phyloP scores from a whole-genome alignment of 2,329 filamentous ascomycete species.

The Penicillium sp. region DNA sequence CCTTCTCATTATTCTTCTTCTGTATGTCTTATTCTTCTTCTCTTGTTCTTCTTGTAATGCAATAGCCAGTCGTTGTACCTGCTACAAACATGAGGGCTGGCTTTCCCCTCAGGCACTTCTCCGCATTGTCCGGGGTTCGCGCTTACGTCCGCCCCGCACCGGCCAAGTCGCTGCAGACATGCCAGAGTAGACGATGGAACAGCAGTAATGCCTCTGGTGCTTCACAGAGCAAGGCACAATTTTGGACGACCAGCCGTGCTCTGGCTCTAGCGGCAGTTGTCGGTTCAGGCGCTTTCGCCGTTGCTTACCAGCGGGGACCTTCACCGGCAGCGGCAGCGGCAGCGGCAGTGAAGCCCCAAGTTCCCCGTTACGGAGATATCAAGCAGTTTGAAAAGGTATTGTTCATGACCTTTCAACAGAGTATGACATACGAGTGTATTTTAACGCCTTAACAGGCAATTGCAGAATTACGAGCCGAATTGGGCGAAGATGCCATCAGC shows the following conservation, averaged over 20 bases:
- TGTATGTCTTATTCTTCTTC: background rate
- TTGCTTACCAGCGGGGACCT: conserved; percentile 41
- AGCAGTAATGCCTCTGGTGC: conserved; percentile 15
- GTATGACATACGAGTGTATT: background rate
- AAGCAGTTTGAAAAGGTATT: conserved; percentile 38
- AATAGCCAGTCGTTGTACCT: background rate
- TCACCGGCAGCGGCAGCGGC: conserved; percentile 8
- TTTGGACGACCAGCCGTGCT: conserved; percentile 46
- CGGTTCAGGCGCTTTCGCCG: conserved; percentile 50
- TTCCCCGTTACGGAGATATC: conserved; percentile 35
- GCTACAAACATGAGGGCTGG: conserved; percentile 6
- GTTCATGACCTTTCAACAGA: background rate
- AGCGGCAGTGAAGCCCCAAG: conserved; percentile 13
- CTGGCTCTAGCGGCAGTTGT: conserved; percentile 49
- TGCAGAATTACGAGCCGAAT: conserved; percentile 46
- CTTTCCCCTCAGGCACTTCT: conserved; percentile 3
- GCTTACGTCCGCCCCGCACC: conserved; percentile 22
- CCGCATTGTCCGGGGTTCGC: conserved; percentile 16
- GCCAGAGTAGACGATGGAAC: conserved; percentile 12
- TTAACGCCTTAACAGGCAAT: conserved; percentile 46
- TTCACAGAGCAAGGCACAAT: conserved; percentile 19
- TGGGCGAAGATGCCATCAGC: conserved; percentile 59
- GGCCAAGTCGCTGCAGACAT: conserved; percentile 4
- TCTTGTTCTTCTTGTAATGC: background rate
- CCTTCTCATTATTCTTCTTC: background rate